Percentiles rank a stretch among this genome's conserved stretches.
These are phyloP conservation scores for Calonectria multiphialidica DNA, from an alignment of 2,329 filamentous ascomycete genomes.

Conservation along the genomic window DNA sequence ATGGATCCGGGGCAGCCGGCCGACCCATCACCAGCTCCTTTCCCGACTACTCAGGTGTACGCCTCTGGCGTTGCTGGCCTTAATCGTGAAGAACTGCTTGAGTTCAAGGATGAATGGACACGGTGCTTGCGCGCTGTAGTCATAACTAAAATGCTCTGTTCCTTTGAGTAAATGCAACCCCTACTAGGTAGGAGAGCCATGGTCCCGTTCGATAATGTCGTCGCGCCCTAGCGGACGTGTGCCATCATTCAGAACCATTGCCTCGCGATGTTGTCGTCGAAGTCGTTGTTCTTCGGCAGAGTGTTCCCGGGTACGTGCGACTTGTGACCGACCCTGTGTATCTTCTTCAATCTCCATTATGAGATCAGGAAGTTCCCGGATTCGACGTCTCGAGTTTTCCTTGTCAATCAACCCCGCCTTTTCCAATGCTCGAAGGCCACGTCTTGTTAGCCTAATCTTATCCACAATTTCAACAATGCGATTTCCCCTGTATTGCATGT, in stretches of 20 bases:
- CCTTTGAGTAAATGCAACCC: background rate
- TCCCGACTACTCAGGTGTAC: background rate
- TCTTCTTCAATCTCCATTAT: constrained; percentile 50
- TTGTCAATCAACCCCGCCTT: constrained; percentile 61
- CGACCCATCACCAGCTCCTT: background rate
- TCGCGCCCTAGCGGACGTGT: constrained; percentile 77
- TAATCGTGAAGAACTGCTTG: too few relatives aligned
- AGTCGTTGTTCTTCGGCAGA: constrained; percentile 78
- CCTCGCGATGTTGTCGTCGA: constrained; percentile 82
- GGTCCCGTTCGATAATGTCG: constrained; percentile 81
- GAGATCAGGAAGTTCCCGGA: constrained; percentile 47
- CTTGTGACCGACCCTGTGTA: constrained; percentile 39
- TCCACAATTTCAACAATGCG: constrained; percentile 64
- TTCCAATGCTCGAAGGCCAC: constrained; percentile 65
- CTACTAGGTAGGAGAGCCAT: constrained; percentile 52
- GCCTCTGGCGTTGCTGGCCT: background rate
- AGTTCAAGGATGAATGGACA: background rate
- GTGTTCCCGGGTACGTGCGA: constrained; percentile 59
- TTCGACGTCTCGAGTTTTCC: constrained; percentile 44
- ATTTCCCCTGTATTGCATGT: constrained; percentile 64
- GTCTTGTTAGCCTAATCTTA: constrained; percentile 60
- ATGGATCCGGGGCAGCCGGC: background rate
- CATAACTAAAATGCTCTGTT: background rate
- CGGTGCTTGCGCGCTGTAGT: background rate
- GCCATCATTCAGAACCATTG: constrained; percentile 92